Evolutionary conservation across 495 filamentous ascomycete species (phyloP), one percentile per base, ranked within the genome.

Genomic region (Parathielavia hyrcaniae): DNA sequence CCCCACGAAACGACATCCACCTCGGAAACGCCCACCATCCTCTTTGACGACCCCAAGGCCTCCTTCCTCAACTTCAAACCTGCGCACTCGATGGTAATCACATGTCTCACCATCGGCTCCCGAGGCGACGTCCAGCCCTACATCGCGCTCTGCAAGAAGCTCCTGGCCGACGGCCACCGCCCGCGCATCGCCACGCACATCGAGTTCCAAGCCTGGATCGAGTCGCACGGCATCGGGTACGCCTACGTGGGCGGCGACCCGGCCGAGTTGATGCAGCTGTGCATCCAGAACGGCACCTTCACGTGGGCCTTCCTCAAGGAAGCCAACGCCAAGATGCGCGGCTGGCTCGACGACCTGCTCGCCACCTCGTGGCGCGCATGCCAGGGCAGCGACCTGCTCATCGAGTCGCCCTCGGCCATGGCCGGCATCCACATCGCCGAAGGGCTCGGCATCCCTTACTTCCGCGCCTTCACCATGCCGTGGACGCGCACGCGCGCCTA

Each of bases 351-450:
- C 63, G 85, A 87, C 30, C 79, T 98, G 10, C 81, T 96, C 20
- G 80, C 77, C 11, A 89, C 90, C n/a, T 85, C 90, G 0, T 97
- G 90, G 86, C 70, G 64, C 50, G 86, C 90, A 17, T 97, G 91
- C 63, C 84, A 97, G 70, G 86, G 83, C 47, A 88, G 86, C 50
- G 92, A 98, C 68, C 75, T 98, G 38, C 77, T 98, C 16, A 95
- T 98, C 50, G 93, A 98, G 62, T 92, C 88, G 44, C 93, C 93
- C n/a, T 91, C 86, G 61, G 91, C 95, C 44, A 98, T 98, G 93
- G 91, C 86, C 11, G 93, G 93, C 32, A 96, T 98, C 44, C 93
- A 98, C 69, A 97, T 98, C 59, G 93, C 93, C n/a, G 95, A 98
- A 73, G 91, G 91, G 8, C 79, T 98, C 6, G 79, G 81, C 35